Evolutionary conservation across 805 yeast genomes (phyloP).

Genomic region (Yueomyces sinensis): DNA sequence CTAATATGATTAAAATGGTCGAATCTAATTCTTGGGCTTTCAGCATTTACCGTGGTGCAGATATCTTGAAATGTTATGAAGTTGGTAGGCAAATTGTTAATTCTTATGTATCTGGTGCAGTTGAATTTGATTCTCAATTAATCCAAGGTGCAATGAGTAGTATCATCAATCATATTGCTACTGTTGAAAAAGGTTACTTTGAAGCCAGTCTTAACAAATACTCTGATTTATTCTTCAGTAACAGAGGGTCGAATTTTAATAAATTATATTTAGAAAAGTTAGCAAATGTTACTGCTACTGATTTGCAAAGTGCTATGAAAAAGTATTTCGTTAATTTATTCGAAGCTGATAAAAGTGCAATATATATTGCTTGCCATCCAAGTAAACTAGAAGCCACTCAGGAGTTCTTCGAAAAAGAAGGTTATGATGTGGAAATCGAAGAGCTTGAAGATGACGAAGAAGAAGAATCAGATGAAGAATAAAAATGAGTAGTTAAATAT

Average conservation of each 20-base stretch:
- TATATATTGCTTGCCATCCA: slow-evolving; percentile 68
- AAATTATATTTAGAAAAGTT: slow-evolving; percentile 39
- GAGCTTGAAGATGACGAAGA: slow-evolving; percentile 32
- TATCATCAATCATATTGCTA: slow-evolving; percentile 60
- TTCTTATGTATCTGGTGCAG: slow-evolving; percentile 42
- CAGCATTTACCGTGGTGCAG: slow-evolving; percentile 72
- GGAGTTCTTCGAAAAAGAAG: slow-evolving; percentile 34
- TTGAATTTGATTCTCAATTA: slow-evolving; percentile 41
- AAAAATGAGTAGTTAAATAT: neutral
- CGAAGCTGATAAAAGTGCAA: slow-evolving; percentile 36
- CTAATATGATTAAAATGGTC: slow-evolving; percentile 39
- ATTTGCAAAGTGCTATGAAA: slow-evolving; percentile 28
- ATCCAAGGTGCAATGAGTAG: slow-evolving; percentile 67
- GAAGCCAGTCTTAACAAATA: slow-evolving; percentile 57
- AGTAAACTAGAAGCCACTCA: slow-evolving; percentile 37
- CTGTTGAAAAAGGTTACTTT: slow-evolving; percentile 47
- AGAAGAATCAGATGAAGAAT: slow-evolving; percentile 13
- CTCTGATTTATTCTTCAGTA: slow-evolving; percentile 48
- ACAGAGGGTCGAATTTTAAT: slow-evolving; percentile 59
- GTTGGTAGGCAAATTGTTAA: slow-evolving; percentile 55
- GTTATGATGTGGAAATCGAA: slow-evolving; percentile 50
- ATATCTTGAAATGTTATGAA: slow-evolving; percentile 46
- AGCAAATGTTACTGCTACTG: slow-evolving; percentile 35
- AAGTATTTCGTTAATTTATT: slow-evolving; percentile 58
- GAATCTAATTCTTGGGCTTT: slow-evolving; percentile 61